Base-by-base conservation (phyloP, 2,329 filamentous ascomycete genomes). In the Hirsutella minnesotensis region DNA sequence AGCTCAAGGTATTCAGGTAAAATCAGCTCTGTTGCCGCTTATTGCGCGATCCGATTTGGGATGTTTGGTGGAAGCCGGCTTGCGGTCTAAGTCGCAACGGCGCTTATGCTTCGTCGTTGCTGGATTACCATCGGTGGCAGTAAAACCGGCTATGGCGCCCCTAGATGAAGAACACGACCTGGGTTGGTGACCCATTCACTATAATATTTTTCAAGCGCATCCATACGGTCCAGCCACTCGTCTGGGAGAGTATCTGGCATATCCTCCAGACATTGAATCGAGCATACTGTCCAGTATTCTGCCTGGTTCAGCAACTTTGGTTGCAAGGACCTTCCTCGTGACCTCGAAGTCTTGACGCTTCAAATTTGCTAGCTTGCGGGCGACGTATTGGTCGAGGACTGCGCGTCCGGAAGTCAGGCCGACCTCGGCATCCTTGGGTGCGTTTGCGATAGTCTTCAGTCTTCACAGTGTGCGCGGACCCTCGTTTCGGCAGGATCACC, bases 221-320 rank as follows among this genome's bases (percentile, higher is more conserved):
- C 92, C 65, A 96, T 82, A 4, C 81, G 75, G 53, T 94, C 86
- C 44, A 96, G 77, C 92, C 90, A 98, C 22, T 68, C 60, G 34
- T 94, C 84, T 0, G 92, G 92, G 9, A 98, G 67, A 0, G 83
- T 86, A 54, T 98, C 92, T 36, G 83, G 72, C 43, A 80, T 72
- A 2, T 87, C 89, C 60, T 96, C 92, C 2, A 96, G 70, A 27
- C 77, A 73, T n/a, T n/a, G n/a, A n/a, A 61, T 98, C 89, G 13
- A 98, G 72, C 75, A 95, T 87, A 40, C 73, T 77, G 59, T 98
- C 92, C 47, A 96, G 70, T 33, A 79, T 73, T 39, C 74, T 74
- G 0, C 86, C 90, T 0, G 88, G 72, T 30, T 72, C 72, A 13
- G 75, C 69, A 29, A 95, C 78, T 50, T 83, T 84, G 27, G 73